Base-by-base conservation (phyloP, 768 basidiomycete genomes). In the Lentinula sp. region DNA sequence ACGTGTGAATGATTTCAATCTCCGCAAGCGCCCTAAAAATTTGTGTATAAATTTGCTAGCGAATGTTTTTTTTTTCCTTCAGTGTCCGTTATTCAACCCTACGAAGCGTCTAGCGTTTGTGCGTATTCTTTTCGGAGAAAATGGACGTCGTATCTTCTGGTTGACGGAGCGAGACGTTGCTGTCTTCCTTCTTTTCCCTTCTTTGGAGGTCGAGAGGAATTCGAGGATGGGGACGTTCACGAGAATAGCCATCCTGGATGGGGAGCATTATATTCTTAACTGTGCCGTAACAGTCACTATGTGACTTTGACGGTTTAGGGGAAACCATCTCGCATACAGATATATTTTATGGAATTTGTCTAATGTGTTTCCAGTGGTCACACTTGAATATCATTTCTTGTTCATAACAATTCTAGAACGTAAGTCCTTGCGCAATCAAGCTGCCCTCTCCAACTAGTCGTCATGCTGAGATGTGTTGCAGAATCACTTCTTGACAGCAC, bases 291-390 rank as follows among this genome's bases (percentile, higher is more conserved):
- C 23, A 56, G 87, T 80, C 77, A 87, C 84, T 87, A 88, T 81
- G 88, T 88, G 81, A 82, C 86, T 64, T 82, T 89, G 86, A 88
- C 85, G 84, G 88, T 84, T 73, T 80, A 84, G 42, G 86, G 84
- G 66, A 88, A 87, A 88, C 88, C 88, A 90, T 90, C 84, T 84
- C 76, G 84, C 76, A 78, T 70, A 88, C 87, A 89, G 23, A 56
- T 48, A 48, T 23, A 9, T 13, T 2, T 13, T 2, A 13, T 39
- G 13, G 7, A 13, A 13, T 39, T 1, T 9, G 9, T 9, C 37
- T 8, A 8, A 39, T 39, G 11, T 39, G 37, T 39, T 39, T 39
- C 1, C 37, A 39, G 37, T 39, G 37, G 37, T 39, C 37, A 3
- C 37, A 39, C 28, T 28, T 28, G 28, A 28, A 28, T 28, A 28